phyloP scores from a whole-genome alignment of 352 stramenopile species.

The Phytophthora pistaciae region DNA sequence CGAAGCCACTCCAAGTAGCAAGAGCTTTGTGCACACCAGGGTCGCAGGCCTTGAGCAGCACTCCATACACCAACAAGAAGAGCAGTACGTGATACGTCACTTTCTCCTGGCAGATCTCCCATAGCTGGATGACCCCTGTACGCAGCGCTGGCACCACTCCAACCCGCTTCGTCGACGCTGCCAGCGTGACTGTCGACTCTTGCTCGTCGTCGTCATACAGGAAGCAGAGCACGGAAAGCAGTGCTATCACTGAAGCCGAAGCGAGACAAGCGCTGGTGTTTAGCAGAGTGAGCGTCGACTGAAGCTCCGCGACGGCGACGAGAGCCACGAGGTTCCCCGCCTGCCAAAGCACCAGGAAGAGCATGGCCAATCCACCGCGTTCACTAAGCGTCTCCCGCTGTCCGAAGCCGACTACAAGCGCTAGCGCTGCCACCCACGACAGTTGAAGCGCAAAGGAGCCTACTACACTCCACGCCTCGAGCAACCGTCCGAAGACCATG shows the following conservation, averaged over 20 bases:
- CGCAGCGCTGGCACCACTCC: constrained; percentile 29
- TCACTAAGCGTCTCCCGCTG: constrained; percentile 58
- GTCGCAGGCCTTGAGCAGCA: constrained; percentile 51
- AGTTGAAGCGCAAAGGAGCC: constrained; percentile 46
- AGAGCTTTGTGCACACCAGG: constrained; percentile 42
- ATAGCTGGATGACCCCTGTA: constrained; percentile 46
- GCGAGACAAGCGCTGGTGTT: constrained; percentile 17
- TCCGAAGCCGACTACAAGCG: constrained; percentile 58
- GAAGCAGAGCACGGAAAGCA: constrained; percentile 49
- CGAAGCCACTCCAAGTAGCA: constrained; percentile 46
- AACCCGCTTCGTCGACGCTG: constrained; percentile 33
- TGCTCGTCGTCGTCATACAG: constrained; percentile 48
- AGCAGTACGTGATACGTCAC: constrained; percentile 59
- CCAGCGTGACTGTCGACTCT: constrained; percentile 12
- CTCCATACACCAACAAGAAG: constrained; percentile 55
- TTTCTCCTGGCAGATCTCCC: constrained; percentile 64
- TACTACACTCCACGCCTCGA: constrained; percentile 47
- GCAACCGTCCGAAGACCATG: constrained; percentile 27
- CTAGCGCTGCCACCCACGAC: constrained; percentile 50
- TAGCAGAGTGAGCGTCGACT: constrained; percentile 22
- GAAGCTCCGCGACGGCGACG: constrained; percentile 32
- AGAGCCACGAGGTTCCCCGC: constrained; percentile 35
- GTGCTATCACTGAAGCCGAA: constrained; percentile 6
- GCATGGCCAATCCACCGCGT: constrained; percentile 54
- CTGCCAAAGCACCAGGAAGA: constrained; percentile 60